phyloP scores from a whole-genome alignment of 176 grass and related monocot genomes.

The Zea luxurians region DNA sequence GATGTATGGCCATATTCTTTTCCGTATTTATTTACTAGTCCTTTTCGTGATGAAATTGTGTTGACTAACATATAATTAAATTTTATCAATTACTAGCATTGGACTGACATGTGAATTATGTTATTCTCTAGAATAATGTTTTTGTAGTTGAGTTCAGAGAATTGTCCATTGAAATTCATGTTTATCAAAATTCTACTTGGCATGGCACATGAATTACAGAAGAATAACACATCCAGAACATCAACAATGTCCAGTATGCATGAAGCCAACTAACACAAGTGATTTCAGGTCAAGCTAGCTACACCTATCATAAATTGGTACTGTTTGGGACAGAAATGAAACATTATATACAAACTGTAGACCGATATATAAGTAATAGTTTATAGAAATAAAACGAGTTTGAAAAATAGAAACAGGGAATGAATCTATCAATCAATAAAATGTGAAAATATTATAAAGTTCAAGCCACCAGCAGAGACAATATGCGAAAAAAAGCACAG shows the following conservation, averaged over 20 bases:
- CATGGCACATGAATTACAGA: not conserved
- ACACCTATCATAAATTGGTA: not conserved
- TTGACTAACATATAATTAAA: not conserved
- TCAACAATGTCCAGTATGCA: not conserved
- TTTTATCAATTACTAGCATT: not conserved
- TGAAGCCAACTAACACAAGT: not conserved
- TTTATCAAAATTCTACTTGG: not conserved
- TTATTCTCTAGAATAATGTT: not conserved
- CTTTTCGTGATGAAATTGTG: not conserved
- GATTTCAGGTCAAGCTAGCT: not conserved
- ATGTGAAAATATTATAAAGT: too few relatives aligned
- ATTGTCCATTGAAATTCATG: not conserved
- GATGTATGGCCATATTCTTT: not conserved
- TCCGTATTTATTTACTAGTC: not conserved
- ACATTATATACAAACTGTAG: not conserved
- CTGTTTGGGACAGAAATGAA: not conserved
- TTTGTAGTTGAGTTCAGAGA: not conserved
- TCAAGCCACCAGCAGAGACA: too few relatives aligned
- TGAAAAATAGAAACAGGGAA: not conserved
- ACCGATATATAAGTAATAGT: not conserved
- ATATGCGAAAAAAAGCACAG: too few relatives aligned
- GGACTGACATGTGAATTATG: not conserved
- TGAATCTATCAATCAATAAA: too few relatives aligned
- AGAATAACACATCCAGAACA: not conserved
- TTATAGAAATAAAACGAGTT: not conserved